Evolutionary conservation across 2,329 filamentous ascomycete genomes (phyloP).

Genomic region (Xylariaceae sp.): DNA sequence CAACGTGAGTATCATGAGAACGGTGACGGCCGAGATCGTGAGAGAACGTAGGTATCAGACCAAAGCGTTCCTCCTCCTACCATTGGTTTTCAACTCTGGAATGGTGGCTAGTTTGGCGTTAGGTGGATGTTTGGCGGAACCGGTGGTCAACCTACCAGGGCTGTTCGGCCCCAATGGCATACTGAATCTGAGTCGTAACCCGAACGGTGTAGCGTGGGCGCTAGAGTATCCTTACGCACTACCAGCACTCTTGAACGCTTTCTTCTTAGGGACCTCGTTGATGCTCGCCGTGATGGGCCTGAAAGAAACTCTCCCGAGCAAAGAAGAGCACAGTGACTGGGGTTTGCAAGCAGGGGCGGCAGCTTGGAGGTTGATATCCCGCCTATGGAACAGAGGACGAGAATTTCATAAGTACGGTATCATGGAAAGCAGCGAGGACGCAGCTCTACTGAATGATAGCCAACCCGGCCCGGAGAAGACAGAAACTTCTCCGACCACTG

Average conservation of each 20-base stretch:
- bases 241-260: conserved; percentile 49
- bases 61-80: conserved; percentile 50
- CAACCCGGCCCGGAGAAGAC: conserved; percentile 27
- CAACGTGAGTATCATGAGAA: conserved; percentile 76
- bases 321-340: conserved; percentile 34
- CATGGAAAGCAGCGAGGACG: conserved; percentile 24
- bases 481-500: background rate
- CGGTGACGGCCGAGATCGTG: conserved; percentile 75
- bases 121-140: conserved; percentile 53
- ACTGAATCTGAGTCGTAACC: conserved; percentile 40
- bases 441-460: conserved; percentile 23
- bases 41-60: conserved; percentile 68
- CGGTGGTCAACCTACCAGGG: conserved; percentile 45
- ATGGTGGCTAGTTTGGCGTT: conserved; percentile 50
- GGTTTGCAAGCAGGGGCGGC: conserved; percentile 27
- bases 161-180: conserved; percentile 46
- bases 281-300: conserved; percentile 44
- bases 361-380: conserved; percentile 21
- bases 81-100: conserved; percentile 69
- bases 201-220: conserved; percentile 46
- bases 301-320: conserved; percentile 45
- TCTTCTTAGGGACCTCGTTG: conserved; percentile 40
- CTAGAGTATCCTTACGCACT: conserved; percentile 52
- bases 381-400: conserved; percentile 15
- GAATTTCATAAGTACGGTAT: conserved; percentile 8